phyloP scores from a whole-genome alignment of 2,329 filamentous ascomycete genomes.

The Pseudocercospora vitis region DNA sequence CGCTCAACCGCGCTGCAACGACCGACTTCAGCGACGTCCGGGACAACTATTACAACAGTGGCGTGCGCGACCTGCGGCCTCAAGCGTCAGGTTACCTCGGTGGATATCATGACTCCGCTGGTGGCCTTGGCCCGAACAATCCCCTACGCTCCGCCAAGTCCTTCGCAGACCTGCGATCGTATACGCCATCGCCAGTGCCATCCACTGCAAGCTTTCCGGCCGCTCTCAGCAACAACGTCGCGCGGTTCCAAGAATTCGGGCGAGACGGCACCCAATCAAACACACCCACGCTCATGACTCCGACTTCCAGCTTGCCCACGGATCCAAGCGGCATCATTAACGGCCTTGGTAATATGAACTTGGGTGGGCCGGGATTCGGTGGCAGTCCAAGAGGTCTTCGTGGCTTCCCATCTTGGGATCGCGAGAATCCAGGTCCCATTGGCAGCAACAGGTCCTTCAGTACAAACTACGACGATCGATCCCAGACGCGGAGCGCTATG shows the following conservation, averaged over 20 bases:
- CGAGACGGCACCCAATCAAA: conserved; percentile 59
- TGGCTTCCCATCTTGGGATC: conserved; percentile 62
- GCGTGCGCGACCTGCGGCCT: conserved; percentile 69
- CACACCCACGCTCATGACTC: conserved; percentile 64
- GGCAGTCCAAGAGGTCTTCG: conserved; percentile 60
- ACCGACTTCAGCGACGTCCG: conserved; percentile 89
- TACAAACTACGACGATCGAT: conserved; percentile 57
- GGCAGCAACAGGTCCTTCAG: conserved; percentile 65
- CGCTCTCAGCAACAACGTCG: conserved; percentile 62
- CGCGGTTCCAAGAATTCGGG: conserved; percentile 61
- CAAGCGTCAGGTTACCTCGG: conserved; percentile 81
- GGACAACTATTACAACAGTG: conserved; percentile 67
- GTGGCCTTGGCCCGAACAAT: conserved; percentile 65
- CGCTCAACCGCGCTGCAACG: conserved; percentile 89
- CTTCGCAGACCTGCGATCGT: conserved; percentile 91
- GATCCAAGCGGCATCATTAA: conserved; percentile 56
- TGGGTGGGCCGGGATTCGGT: conserved; percentile 51
- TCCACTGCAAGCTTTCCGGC: conserved; percentile 86
- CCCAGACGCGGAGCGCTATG: conserved; percentile 47
- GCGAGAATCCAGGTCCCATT: conserved; percentile 59
- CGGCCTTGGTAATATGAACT: conserved; percentile 60
- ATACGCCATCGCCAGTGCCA: conserved; percentile 87
- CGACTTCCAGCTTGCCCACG: conserved; percentile 44
- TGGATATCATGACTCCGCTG: conserved; percentile 69
- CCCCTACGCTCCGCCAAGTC: conserved; percentile 93